These are phyloP conservation scores for Dorcoceras hygrometricum DNA, from an alignment of 257 asterid genomes.

Conservation along the genomic window DNA sequence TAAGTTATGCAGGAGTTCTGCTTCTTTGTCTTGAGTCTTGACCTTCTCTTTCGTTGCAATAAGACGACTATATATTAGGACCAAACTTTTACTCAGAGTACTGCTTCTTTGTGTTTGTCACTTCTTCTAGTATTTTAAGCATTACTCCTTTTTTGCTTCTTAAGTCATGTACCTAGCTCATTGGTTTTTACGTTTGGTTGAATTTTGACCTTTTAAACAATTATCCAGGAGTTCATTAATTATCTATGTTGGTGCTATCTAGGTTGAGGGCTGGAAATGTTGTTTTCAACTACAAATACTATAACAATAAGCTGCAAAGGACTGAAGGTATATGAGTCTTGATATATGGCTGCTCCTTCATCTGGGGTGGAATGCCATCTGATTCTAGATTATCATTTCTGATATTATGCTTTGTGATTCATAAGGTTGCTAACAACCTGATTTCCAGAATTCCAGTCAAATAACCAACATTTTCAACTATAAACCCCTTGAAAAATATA, in stretches of 20 bases:
- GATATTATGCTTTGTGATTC: not conserved
- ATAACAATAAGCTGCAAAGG: slow-evolving; percentile 79
- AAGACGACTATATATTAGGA: not conserved
- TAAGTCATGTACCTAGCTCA: slow-evolving; percentile 11
- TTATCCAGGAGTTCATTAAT: slow-evolving; percentile 21
- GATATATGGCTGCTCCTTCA: slow-evolving; percentile 13
- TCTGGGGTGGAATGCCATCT: slow-evolving; percentile 10
- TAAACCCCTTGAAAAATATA: too few relatives aligned
- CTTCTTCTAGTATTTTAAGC: not conserved
- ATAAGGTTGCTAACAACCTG: too few relatives aligned
- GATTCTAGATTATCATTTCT: slow-evolving; percentile 10
- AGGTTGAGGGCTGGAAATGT: slow-evolving; percentile 99
- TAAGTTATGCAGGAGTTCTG: not conserved
- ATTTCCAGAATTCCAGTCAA: too few relatives aligned
- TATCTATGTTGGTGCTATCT: slow-evolving; percentile 31
- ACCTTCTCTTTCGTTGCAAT: not conserved
- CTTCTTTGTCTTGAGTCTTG: not conserved
- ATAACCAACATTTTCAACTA: too few relatives aligned
- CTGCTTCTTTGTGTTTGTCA: not conserved
- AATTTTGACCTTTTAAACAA: not conserved
- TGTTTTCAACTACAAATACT: slow-evolving; percentile 86
- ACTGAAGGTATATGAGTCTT: slow-evolving; percentile 72
- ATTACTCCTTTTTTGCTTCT: slow-evolving; percentile 8
- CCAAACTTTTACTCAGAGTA: not conserved
- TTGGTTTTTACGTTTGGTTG: not conserved